These are phyloP conservation scores for Macaranga tanarius DNA, from an alignment of 441 rosid species.

Conservation along the genomic window DNA sequence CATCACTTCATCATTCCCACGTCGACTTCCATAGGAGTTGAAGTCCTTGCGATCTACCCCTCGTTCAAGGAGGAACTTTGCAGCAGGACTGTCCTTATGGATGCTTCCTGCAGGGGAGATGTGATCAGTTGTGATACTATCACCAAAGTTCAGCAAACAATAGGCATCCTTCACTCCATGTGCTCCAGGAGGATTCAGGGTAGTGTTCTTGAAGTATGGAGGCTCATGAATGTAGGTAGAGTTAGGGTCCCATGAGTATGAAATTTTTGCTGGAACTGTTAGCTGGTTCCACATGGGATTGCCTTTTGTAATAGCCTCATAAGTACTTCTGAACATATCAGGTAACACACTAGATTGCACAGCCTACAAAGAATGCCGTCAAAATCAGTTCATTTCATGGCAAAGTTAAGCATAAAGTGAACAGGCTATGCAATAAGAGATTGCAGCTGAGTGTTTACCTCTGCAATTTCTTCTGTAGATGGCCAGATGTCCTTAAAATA, in stretches of 20 bases:
- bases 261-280: slow-evolving; percentile 55
- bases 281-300: slow-evolving; percentile 94
- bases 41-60: slow-evolving; percentile 90
- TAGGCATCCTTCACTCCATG: slow-evolving; percentile 92
- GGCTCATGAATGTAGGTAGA: slow-evolving; percentile 99
- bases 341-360: slow-evolving; percentile 96
- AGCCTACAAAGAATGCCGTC: slow-evolving; percentile 47
- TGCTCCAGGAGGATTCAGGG: slow-evolving; percentile 88
- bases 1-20: slow-evolving; percentile 96
- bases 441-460: slow-evolving; percentile 45
- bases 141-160: slow-evolving; percentile 95
- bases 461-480: slow-evolving; percentile 80
- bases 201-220: slow-evolving; percentile 95
- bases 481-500: slow-evolving; percentile 97
- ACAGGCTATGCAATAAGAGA: not conserved
- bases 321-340: slow-evolving; percentile 88
- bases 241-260: slow-evolving; percentile 84
- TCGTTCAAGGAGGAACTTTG: slow-evolving; percentile 77
- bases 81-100: slow-evolving; percentile 96
- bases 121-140: slow-evolving; percentile 97
- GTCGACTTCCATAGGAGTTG: slow-evolving; percentile 97
- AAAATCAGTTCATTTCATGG: slow-evolving; percentile 13
- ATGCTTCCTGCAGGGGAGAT: slow-evolving; percentile 98
- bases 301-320: slow-evolving; percentile 88
- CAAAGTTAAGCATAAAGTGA: slow-evolving; percentile 13